A percentile compares a stretch with the other conserved stretches of the same genome.
Evolutionary conservation across 352 stramenopile species (phyloP).

Genomic region (Pythium utonaiense): DNA sequence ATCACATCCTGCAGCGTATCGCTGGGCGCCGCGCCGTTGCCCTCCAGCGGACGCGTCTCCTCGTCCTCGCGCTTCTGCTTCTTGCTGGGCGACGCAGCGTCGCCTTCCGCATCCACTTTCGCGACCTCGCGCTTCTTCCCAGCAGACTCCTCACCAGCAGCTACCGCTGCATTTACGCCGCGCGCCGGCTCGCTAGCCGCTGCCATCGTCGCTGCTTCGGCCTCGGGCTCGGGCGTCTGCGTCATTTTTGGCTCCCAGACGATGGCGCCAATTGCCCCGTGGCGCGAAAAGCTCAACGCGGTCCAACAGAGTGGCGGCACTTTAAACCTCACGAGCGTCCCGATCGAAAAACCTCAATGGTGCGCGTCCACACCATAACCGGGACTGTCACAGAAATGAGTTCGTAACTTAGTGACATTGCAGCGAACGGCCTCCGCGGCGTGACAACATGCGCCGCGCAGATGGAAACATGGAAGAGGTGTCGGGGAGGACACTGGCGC

Average conservation of each 20-base stretch:
- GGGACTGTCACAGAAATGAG: neutral
- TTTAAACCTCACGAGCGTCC: slow-evolving; percentile 1
- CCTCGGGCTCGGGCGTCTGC: neutral
- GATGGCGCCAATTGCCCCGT: slow-evolving; percentile 5
- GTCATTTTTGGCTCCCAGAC: neutral
- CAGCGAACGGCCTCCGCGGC: neutral
- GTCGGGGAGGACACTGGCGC: too few relatives aligned
- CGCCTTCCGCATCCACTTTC: neutral
- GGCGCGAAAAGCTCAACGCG: neutral
- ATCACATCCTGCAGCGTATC: neutral
- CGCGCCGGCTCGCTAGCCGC: neutral
- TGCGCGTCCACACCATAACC: slow-evolving; percentile 1
- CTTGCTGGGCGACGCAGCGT: neutral
- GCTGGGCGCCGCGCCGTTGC: neutral
- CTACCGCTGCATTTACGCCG: neutral
- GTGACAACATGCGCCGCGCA: slow-evolving; percentile 1
- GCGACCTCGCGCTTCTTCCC: neutral
- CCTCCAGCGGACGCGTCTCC: neutral
- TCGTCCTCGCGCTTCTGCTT: neutral
- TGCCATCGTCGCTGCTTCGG: neutral
- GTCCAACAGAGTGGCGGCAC: neutral
- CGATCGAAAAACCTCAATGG: slow-evolving; percentile 8
- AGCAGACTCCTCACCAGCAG: neutral
- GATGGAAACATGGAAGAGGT: slow-evolving; percentile 3
- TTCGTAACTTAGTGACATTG: neutral